Base-by-base conservation (phyloP, 352 stramenopile species). In the Globisporangium parvum region DNA sequence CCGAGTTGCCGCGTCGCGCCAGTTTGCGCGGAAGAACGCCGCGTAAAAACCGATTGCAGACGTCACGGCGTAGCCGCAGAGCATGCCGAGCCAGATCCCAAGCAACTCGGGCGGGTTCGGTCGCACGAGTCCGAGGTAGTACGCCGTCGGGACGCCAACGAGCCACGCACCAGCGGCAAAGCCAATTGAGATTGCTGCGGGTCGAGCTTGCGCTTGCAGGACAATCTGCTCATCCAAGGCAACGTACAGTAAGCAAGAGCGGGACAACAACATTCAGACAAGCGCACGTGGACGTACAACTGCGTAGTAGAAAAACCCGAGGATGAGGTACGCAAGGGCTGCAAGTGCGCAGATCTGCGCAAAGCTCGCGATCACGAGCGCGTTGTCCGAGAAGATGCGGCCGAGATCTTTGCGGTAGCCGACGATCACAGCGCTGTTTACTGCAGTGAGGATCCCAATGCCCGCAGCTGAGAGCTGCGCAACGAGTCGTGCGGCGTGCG, bases 291-390 rank as follows among this genome's bases (percentile, higher is more conserved):
- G 2, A 72, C 70, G 59, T 53, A 85, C 80, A 53, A 91, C 79
- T 12, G 81, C 71, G 47, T 83, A 85, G 67, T 87, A 96, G 67
- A 93, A 93, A 60, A 94, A 84, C n/a, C 55, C 65, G 23, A 96
- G 69, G 6, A 84, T 70, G 46, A 85, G 58, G 62, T 94, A 94
- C 9, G 71, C 80, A 21, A 86, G 49, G 10, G 69, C 73, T 0
- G 80, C 70, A 10, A 91, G 60, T 14, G 64, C 60, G n/a, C 63
- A 77, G 52, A 96, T 79, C 52, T 84, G 68, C 18, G 62, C 58
- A 50, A 92, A 83, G n/a, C 62, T 81, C 9, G 71, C 66, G 44
- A 91, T 76, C 40, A 96, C 79, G 10, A 61, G 57, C 11, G 67
- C 31, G 62, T 90, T 71, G 15, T 90, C 67, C 12, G 76, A 91